These are phyloP conservation scores for Colletotrichum camelliae DNA, from an alignment of 2,329 filamentous ascomycete species.

Conservation along the genomic window DNA sequence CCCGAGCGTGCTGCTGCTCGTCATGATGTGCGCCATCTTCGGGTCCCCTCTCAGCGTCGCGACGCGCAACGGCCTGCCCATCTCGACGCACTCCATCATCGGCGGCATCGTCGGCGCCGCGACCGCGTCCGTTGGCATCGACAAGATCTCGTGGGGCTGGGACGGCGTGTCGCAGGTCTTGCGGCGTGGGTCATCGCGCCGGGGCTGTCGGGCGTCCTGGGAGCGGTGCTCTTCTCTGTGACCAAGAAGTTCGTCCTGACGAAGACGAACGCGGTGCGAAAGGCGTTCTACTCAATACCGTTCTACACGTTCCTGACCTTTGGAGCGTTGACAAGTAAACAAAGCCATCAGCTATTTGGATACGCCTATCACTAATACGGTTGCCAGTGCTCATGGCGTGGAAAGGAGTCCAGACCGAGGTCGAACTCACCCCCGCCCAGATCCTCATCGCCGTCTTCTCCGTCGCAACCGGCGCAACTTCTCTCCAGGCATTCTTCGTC, in stretches of 20 bases:
- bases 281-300: conserved; percentile 37
- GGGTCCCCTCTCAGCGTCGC: conserved; percentile 57
- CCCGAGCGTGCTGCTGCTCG: conserved; percentile 55
- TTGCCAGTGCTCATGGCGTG: conserved; percentile 56
- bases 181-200: conserved; percentile 43
- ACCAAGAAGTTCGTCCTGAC: conserved; percentile 38
- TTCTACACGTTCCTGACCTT: conserved; percentile 43
- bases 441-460: conserved; percentile 45
- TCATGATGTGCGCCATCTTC: conserved; percentile 59
- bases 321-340: conserved; percentile 37
- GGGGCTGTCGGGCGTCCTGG: conserved; percentile 35
- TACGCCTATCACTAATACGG: background rate
- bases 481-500: conserved; percentile 52
- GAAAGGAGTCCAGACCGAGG: conserved; percentile 36
- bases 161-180: conserved; percentile 41
- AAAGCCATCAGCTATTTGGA: background rate
- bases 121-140: conserved; percentile 39
- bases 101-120: conserved; percentile 44
- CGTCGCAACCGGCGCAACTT: conserved; percentile 44
- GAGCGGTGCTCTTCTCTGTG: conserved; percentile 35
- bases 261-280: conserved; percentile 32
- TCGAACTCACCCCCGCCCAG: conserved; percentile 26
- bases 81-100: conserved; percentile 59
- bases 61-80: conserved; percentile 55
- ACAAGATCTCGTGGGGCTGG: conserved; percentile 41